Evolutionary conservation across 1,139 yeast species (phyloP), one percentile per base, ranked within the genome.

Genomic region (Kurtzmaniella quercitrusa): DNA sequence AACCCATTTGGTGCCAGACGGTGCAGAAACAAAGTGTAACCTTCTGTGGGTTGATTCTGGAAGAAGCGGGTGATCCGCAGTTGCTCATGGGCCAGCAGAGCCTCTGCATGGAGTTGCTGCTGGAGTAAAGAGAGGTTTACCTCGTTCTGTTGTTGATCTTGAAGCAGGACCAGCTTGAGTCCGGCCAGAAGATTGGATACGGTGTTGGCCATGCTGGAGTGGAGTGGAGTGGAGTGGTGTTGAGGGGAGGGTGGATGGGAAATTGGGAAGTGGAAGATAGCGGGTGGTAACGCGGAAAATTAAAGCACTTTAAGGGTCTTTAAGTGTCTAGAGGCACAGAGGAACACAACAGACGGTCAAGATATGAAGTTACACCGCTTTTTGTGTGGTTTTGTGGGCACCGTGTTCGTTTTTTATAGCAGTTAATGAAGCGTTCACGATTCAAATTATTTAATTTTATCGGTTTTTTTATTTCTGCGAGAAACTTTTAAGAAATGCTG

Each of bases 1-100:
- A 90, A 93, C 8, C 97, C 98, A 64, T 91, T 91, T 25, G 98
- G 98, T 1, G 97, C 97, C 9, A 95, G 85, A 56, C 96, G 71
- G 64, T 91, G 97, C 17, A 94, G 83, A 58, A 91, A 89, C 42
- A 91, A 70, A 2, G 96, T 88, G 62, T 79, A 88, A 2, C 97
- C 98, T 50, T 84, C 88, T 17, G 79, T 67, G 3, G 96, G 96
- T 50, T 84, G 87, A 54, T 85, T 82, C 52, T 78, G 81, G 60
- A 89, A 84, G 61, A 88, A 89, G 49, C 78, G 77, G 23, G 88
- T 76, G 46, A 90, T 81, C 54, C 95, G 72, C 25, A 80, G 70
- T 43, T 70, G 75, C 40, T 70, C 70, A 43, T 63, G 66, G 37
- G 63, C 64, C 33, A 58, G 58, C 37, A 66, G 55, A 21, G 70